Percentiles rank a stretch among this genome's conserved stretches.
These are phyloP conservation scores for Apiospora marii DNA, from an alignment of 2,329 filamentous ascomycete genomes.

Conservation along the genomic window DNA sequence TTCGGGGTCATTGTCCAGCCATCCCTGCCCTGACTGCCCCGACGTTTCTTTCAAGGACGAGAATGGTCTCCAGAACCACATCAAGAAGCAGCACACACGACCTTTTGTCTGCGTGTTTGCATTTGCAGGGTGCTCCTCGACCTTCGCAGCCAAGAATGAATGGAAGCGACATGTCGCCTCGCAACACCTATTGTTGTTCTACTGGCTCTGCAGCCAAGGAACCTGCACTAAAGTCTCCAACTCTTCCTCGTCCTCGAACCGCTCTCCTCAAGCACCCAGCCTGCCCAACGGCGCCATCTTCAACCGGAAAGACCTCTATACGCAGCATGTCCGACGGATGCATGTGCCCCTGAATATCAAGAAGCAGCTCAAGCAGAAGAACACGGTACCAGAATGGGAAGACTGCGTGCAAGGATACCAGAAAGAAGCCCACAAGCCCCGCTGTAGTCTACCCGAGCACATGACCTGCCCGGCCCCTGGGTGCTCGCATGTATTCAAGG, in stretches of 20 bases:
- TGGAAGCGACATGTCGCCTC: conserved; percentile 91
- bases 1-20: conserved; percentile 37
- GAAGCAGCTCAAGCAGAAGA: conserved; percentile 47
- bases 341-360: conserved; percentile 64
- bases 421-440: conserved; percentile 63
- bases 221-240: conserved; percentile 52
- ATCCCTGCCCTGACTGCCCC: conserved; percentile 48
- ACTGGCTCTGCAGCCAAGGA: conserved; percentile 79
- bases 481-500: conserved; percentile 69
- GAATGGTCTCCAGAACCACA: conserved; percentile 55
- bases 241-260: conserved; percentile 33
- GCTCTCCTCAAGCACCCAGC: conserved; percentile 28
- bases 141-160: conserved; percentile 86
- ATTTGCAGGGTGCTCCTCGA: conserved; percentile 76
- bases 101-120: conserved; percentile 81
- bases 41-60: conserved; percentile 54
- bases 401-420: conserved; percentile 64
- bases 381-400: conserved; percentile 52
- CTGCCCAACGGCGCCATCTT: conserved; percentile 71
- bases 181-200: conserved; percentile 78
- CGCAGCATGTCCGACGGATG: conserved; percentile 88
- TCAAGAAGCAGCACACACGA: conserved; percentile 61
- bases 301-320: conserved; percentile 92
- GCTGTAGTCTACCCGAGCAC: conserved; percentile 66
- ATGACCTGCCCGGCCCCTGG: conserved; percentile 68